phyloP scores from a whole-genome alignment of 2,329 filamentous ascomycete genomes.

The Elsinoe perseae region DNA sequence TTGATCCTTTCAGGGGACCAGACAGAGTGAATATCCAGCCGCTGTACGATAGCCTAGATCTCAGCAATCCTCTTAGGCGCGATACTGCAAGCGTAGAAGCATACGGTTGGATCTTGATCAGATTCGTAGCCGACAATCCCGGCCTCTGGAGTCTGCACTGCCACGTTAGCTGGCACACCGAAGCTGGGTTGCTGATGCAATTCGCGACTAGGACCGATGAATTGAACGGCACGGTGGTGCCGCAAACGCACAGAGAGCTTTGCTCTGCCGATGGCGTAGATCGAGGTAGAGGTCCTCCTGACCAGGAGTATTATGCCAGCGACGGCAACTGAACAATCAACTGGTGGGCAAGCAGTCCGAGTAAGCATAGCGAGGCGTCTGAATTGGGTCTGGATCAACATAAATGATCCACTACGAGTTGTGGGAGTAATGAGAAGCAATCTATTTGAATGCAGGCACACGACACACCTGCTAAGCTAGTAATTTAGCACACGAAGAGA shows the following conservation, averaged over 20 bases:
- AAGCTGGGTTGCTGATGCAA: constrained; percentile 54
- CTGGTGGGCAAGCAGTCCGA: background rate
- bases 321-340: background rate
- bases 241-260: constrained; percentile 39
- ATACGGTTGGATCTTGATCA: constrained; percentile 48
- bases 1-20: constrained; percentile 21
- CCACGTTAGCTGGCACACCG: constrained; percentile 52
- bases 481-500: background rate
- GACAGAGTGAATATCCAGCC: constrained; percentile 25
- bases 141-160: constrained; percentile 54
- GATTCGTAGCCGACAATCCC: constrained; percentile 51
- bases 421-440: background rate
- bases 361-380: too few relatives aligned
- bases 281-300: constrained; percentile 44
- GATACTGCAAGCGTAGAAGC: constrained; percentile 49
- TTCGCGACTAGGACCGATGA: constrained; percentile 45
- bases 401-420: background rate
- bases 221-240: constrained; percentile 38
- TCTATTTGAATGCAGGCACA: background rate
- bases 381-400: background rate
- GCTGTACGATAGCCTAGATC: constrained; percentile 30
- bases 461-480: background rate
- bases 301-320: constrained; percentile 31
- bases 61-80: constrained; percentile 40
- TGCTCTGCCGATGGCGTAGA: constrained; percentile 43